These are phyloP conservation scores for Priceomyces fermenticarens DNA, from an alignment of 805 yeast species.

Conservation along the genomic window DNA sequence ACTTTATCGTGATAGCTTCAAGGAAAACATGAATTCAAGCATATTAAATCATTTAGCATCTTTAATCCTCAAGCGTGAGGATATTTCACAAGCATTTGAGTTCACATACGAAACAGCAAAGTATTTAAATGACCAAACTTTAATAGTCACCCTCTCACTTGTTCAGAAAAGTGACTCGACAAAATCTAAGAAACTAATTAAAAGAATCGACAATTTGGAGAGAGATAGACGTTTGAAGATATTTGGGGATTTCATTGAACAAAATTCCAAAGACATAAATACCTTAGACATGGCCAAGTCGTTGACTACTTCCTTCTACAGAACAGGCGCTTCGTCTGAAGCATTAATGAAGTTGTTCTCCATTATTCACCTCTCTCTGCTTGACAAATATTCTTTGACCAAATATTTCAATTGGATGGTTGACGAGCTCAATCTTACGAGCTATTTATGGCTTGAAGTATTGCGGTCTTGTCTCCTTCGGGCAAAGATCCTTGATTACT, in stretches of 20 bases:
- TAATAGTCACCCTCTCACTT: neutral
- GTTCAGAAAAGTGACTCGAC: slow-evolving; percentile 1
- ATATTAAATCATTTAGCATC: slow-evolving; percentile 3
- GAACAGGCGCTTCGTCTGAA: slow-evolving; percentile 2
- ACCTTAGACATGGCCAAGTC: neutral
- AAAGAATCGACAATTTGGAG: slow-evolving; percentile 2
- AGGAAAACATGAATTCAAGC: neutral
- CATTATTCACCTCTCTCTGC: neutral
- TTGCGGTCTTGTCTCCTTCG: slow-evolving; percentile 7
- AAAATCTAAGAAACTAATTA: slow-evolving; percentile 1
- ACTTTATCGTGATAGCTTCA: slow-evolving; percentile 1
- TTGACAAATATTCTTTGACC: neutral
- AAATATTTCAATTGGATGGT: slow-evolving; percentile 2
- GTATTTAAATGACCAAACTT: slow-evolving; percentile 1
- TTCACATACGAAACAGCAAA: slow-evolving; percentile 1
- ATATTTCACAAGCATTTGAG: neutral
- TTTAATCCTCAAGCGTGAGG: neutral
- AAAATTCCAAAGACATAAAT: neutral
- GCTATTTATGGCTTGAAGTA: slow-evolving; percentile 5
- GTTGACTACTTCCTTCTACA: slow-evolving; percentile 1
- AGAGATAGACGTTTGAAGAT: neutral
- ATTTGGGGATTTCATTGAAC: slow-evolving; percentile 3
- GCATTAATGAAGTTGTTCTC: slow-evolving; percentile 1
- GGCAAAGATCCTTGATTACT: slow-evolving; percentile 8
- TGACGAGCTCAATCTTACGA: slow-evolving; percentile 2